Evolutionary conservation across 192 early-diverging fungal genomes (phyloP), one percentile per base, ranked within the genome.

Genomic region (Entomortierella chlamydospora): DNA sequence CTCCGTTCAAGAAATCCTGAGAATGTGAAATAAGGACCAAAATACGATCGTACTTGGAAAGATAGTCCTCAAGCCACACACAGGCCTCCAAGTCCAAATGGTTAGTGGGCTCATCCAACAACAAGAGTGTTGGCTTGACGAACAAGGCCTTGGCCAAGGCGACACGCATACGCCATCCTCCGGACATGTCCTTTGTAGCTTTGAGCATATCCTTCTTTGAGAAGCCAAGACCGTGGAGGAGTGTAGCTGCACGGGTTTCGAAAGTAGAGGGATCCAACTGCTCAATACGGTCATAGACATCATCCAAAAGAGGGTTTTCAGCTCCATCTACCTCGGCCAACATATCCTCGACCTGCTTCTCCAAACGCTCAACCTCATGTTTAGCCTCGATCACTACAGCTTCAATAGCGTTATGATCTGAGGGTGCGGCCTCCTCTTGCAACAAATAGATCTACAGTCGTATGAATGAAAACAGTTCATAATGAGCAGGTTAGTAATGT

Each of bases 161-260:
- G 37, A 99, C 98, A 79, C 98, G 89, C 98, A 99, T 99, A 70
- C 98, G 90, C 98, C 98, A 99, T 76, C 98, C 98, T 91, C 98
- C 98, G 76, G 97, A 98, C 82, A 99, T 91, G 79, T 97, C 95
- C 89, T 94, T 97, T 57, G 98, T 99, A 65, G 87, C 88, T 83
- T 94, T 93, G 72, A 90, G 85, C 97, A 98, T 98, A 61, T 92
- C 92, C 39, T 87, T 85, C 68, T 92, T 87, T 70, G 84, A 87
- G 86, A 99, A 99, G 58, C 98, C 98, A 29, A 99, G 88, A 90
- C 98, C 98, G 74, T 94, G 81, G 41, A 99, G 89, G 33, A 99
- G 88, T 62, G 89, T 90, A 28, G 92, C 92, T 18, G 97, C 98
- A 63, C 97, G 92, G 29, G 93, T 83, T 84, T 99, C 96, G 73